phyloP scores from a whole-genome alignment of 345 rosid genomes.

The Cochlearia excelsa region DNA sequence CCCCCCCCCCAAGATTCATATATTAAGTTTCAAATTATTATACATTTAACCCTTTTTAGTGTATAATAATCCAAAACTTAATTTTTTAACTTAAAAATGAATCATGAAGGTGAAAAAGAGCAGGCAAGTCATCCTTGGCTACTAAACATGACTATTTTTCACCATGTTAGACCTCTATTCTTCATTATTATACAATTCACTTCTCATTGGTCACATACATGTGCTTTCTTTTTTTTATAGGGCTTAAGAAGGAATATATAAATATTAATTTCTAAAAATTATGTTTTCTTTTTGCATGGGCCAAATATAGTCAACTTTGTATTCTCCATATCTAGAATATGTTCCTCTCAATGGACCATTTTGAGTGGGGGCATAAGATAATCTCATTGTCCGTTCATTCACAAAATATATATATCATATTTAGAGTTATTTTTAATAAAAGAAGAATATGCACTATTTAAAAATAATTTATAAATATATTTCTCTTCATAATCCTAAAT shows the following conservation, averaged over 20 bases:
- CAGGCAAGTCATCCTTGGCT: constrained; percentile 43
- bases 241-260: constrained; percentile 29
- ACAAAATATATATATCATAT: background rate
- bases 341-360: constrained; percentile 27
- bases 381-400: constrained; percentile 9
- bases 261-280: constrained; percentile 14
- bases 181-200: constrained; percentile 9
- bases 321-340: constrained; percentile 20
- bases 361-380: constrained; percentile 8
- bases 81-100: constrained; percentile 5
- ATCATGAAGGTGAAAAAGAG: constrained; percentile 30
- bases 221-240: constrained; percentile 31
- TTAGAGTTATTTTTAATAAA: too few species aligned
- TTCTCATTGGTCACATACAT: constrained; percentile 7
- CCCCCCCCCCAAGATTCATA: constrained; percentile 31
- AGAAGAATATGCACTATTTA: too few species aligned
- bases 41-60: background rate
- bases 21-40: constrained; percentile 16
- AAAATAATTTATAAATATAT: too few species aligned
- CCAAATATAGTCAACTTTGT: constrained; percentile 31
- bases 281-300: constrained; percentile 23
- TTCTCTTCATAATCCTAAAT: background rate
- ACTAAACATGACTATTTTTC: constrained; percentile 33
- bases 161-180: constrained; percentile 31
- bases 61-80: constrained; percentile 18